Percentiles rank a stretch among this genome's conserved stretches.
phyloP scores from a whole-genome alignment of 345 rosid genomes.

The Salix exigua region DNA sequence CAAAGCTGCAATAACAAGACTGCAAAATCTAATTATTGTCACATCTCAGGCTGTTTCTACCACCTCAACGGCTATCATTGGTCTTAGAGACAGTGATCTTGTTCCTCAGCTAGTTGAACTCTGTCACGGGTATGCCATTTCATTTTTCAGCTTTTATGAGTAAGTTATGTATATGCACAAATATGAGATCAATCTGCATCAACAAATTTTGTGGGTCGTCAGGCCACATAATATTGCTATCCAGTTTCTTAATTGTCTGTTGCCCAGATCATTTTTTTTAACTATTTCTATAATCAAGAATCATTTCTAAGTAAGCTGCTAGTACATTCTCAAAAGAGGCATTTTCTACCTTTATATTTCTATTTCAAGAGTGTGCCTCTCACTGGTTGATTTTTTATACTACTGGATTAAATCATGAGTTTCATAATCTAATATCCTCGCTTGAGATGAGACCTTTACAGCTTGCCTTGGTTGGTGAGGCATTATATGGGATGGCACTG shows the following conservation, averaged over 20 bases:
- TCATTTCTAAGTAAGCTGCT: background rate
- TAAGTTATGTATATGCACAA: background rate
- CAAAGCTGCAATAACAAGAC: conserved; percentile 60
- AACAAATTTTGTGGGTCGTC: background rate
- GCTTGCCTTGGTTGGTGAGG: conserved; percentile 35
- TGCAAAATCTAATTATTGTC: conserved; percentile 73
- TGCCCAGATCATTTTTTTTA: background rate
- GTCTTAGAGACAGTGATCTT: conserved; percentile 81
- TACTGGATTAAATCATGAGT: background rate
- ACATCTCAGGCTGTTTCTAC: conserved; percentile 88
- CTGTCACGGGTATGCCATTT: conserved; percentile 71
- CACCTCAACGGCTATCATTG: conserved; percentile 72
- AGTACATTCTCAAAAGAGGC: background rate
- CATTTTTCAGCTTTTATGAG: background rate
- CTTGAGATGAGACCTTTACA: background rate
- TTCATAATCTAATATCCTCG: background rate
- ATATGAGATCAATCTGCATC: background rate
- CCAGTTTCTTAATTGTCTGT: background rate
- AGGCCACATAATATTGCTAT: background rate
- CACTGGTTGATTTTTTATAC: background rate
- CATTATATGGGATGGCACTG: conserved; percentile 20
- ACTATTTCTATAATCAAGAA: background rate
- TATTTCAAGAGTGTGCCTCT: background rate
- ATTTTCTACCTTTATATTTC: background rate
- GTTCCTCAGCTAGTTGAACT: conserved; percentile 90